Conservation (phyloP, 1,284 basidiomycete species). For the Chalciporus sp. region DNA sequence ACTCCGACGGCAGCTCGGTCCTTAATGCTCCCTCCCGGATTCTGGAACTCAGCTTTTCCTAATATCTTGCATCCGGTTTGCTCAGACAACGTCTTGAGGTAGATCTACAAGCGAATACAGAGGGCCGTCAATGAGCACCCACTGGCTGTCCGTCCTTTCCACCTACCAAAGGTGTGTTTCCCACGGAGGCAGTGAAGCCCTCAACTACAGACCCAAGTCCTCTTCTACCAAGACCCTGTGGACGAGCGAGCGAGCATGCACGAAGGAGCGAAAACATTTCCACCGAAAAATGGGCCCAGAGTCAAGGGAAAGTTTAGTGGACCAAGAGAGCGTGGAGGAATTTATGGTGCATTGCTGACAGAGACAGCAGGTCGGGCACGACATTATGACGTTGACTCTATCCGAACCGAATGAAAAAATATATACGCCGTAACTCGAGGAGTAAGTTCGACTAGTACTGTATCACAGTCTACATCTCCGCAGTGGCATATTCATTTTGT, state of each 20-base stretch:
- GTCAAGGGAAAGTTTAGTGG: no score
- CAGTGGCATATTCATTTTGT: no score
- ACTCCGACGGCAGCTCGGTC: slow-evolving; percentile 95
- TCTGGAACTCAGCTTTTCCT: slow-evolving; percentile 98
- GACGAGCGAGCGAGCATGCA: slow-evolving; percentile 20
- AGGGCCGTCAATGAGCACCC: slow-evolving; percentile 4
- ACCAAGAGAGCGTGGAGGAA: not conserved
- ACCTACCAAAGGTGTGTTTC: slow-evolving; percentile 91
- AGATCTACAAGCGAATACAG: slow-evolving; percentile 57
- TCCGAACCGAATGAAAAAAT: no score
- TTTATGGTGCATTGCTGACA: not conserved
- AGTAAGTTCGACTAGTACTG: no score
- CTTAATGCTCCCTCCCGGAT: slow-evolving; percentile 99
- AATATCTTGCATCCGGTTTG: slow-evolving; percentile 88
- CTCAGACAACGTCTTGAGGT: slow-evolving; percentile 83
- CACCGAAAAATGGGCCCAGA: not conserved
- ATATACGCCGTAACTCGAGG: no score
- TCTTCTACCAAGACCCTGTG: slow-evolving; percentile 30
- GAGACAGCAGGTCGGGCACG: slow-evolving; percentile 21
- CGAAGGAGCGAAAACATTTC: slow-evolving; percentile 44
- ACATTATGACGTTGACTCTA: slow-evolving; percentile 13
- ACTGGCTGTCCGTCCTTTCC: not conserved
- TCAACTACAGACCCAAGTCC: slow-evolving; percentile 62
- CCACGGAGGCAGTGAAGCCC: slow-evolving; percentile 89
- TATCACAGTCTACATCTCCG: no score